These are phyloP conservation scores for Phyllosticta citriasiana DNA, from an alignment of 2,329 filamentous ascomycete genomes.

Conservation along the genomic window DNA sequence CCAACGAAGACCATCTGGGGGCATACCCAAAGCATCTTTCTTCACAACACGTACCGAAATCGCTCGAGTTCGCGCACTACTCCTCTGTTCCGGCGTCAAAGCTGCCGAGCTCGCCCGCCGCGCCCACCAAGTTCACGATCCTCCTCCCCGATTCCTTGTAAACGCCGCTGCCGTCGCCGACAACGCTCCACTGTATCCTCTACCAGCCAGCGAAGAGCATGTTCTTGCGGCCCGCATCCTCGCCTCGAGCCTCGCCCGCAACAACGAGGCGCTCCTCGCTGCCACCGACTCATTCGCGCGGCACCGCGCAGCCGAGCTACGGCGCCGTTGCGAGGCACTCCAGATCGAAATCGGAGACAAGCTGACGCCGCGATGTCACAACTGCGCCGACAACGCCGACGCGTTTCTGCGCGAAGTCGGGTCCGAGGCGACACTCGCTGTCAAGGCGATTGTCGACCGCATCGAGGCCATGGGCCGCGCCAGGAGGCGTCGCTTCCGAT, in stretches of 20 bases:
- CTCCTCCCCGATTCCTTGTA: slow-evolving; percentile 24
- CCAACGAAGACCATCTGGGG: slow-evolving; percentile 23
- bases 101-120: slow-evolving; percentile 68
- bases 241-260: slow-evolving; percentile 37
- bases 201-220: slow-evolving; percentile 42
- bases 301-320: slow-evolving; percentile 35
- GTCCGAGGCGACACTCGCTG: slow-evolving; percentile 63
- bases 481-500: slow-evolving; percentile 60
- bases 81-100: slow-evolving; percentile 81
- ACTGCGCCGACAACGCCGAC: slow-evolving; percentile 68
- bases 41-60: slow-evolving; percentile 55
- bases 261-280: slow-evolving; percentile 37
- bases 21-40: slow-evolving; percentile 9
- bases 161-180: slow-evolving; percentile 35
- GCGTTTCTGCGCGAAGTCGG: slow-evolving; percentile 66
- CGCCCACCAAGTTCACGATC: slow-evolving; percentile 39
- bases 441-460: slow-evolving; percentile 70
- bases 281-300: slow-evolving; percentile 41
- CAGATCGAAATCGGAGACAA: slow-evolving; percentile 39
- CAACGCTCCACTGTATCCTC: slow-evolving; percentile 28
- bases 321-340: slow-evolving; percentile 32
- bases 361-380: slow-evolving; percentile 51
- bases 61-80: slow-evolving; percentile 63
- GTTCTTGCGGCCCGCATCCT: slow-evolving; percentile 44
- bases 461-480: slow-evolving; percentile 61